Percentiles rank a stretch among this genome's conserved stretches.
phyloP scores from a whole-genome alignment of 352 stramenopile genomes.

The Phytophthora quininea region DNA sequence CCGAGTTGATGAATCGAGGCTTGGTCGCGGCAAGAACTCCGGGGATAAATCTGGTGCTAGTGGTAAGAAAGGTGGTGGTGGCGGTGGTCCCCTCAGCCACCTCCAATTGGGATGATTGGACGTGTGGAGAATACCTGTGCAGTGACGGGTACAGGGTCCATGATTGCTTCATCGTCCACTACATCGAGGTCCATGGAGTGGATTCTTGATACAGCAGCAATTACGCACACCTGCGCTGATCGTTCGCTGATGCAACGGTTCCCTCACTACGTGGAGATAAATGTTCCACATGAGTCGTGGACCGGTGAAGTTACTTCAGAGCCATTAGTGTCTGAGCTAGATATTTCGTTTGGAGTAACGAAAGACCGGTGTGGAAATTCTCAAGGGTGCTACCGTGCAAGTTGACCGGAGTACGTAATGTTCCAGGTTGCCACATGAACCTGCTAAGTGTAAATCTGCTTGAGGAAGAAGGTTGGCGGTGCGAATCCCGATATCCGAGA shows the following conservation, averaged over 20 bases:
- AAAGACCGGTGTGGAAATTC: slow-evolving; percentile 3
- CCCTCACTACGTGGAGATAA: slow-evolving; percentile 1
- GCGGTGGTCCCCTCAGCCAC: neutral
- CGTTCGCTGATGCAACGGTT: neutral
- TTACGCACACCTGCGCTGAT: neutral
- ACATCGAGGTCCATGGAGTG: neutral
- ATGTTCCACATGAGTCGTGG: slow-evolving; percentile 8
- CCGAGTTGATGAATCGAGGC: no score
- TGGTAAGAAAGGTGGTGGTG: neutral
- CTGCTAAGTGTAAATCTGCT: slow-evolving; percentile 7
- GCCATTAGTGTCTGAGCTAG: neutral
- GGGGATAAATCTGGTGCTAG: neutral
- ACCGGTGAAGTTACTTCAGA: slow-evolving; percentile 1
- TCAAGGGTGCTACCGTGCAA: neutral
- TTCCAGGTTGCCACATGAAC: slow-evolving; percentile 2
- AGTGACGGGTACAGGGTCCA: neutral
- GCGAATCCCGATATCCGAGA: neutral
- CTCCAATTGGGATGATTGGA: neutral
- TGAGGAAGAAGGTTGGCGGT: slow-evolving; percentile 4
- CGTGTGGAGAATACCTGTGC: neutral
- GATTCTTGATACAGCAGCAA: slow-evolving; percentile 3
- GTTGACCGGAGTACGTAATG: slow-evolving; percentile 1
- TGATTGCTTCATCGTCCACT: neutral
- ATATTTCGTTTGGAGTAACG: neutral
- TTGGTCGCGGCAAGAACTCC: no score